Evolutionary conservation across 2,329 filamentous ascomycete species (phyloP).

Genomic region (Thelonectria olida): DNA sequence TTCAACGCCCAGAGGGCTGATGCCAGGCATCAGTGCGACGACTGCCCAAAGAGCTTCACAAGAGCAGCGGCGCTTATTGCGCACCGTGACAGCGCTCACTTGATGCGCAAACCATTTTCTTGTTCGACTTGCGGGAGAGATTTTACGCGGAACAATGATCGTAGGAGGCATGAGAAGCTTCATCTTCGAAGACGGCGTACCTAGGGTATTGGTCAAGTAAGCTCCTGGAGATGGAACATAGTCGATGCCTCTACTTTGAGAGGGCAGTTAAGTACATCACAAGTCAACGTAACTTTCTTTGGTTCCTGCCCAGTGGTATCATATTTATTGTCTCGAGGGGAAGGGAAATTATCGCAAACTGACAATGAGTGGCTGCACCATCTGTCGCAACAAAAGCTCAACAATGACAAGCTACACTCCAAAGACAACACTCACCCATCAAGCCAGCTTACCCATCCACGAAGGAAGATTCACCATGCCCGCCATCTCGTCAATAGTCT

Average conservation of each 20-base stretch:
- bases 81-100: slow-evolving; percentile 47
- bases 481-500: slow-evolving; percentile 15
- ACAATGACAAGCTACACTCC: background rate
- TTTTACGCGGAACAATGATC: slow-evolving; percentile 47
- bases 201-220: background rate
- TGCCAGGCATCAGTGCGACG: slow-evolving; percentile 38
- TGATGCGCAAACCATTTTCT: slow-evolving; percentile 42
- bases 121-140: slow-evolving; percentile 44
- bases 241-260: too few relatives aligned
- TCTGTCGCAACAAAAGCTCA: too few relatives aligned
- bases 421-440: background rate
- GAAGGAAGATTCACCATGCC: slow-evolving; percentile 7
- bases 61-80: slow-evolving; percentile 46
- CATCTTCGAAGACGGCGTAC: slow-evolving; percentile 16
- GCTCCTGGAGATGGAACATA: too few relatives aligned
- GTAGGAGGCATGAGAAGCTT: slow-evolving; percentile 45
- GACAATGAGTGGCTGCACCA: too few relatives aligned
- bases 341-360: too few relatives aligned
- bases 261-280: too few relatives aligned
- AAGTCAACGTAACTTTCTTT: too few relatives aligned
- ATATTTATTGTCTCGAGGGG: too few relatives aligned
- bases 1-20: background rate
- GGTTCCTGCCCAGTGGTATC: too few relatives aligned
- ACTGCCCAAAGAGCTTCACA: slow-evolving; percentile 50
- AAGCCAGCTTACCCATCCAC: background rate